A percentile compares a stretch with the other conserved stretches of the same genome.
These are phyloP conservation scores for Fusarium newnesense DNA, from an alignment of 2,329 filamentous ascomycete genomes.

Conservation along the genomic window DNA sequence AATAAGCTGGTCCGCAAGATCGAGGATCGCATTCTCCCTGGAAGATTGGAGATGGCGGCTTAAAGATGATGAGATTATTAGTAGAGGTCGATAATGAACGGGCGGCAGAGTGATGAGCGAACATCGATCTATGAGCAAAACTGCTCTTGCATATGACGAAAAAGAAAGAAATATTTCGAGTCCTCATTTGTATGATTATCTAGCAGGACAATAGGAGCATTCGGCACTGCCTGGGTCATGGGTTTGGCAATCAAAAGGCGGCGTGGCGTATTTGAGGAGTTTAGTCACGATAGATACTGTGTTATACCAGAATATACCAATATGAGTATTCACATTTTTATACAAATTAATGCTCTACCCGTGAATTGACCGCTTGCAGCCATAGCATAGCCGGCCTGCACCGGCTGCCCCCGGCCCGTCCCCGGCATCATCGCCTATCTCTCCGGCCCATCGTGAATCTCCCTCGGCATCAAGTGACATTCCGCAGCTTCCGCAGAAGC, in stretches of 20 bases:
- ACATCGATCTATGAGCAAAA: slow-evolving; percentile 16
- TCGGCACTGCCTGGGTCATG: slow-evolving; percentile 33
- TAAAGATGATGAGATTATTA: not conserved
- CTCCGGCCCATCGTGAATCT: slow-evolving; percentile 72
- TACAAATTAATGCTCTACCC: slow-evolving; percentile 51
- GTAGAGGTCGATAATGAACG: not conserved
- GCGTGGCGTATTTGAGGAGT: slow-evolving; percentile 41
- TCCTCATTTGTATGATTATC: slow-evolving; percentile 20
- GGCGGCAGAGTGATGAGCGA: not conserved
- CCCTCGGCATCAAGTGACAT: slow-evolving; percentile 72
- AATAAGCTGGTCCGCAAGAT: slow-evolving; percentile 89
- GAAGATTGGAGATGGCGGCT: slow-evolving; percentile 45
- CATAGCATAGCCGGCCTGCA: slow-evolving; percentile 69
- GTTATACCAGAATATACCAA: slow-evolving; percentile 20
- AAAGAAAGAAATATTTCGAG: slow-evolving; percentile 7
- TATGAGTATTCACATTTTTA: slow-evolving; percentile 18
- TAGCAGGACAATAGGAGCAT: slow-evolving; percentile 34
- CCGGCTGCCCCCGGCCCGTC: slow-evolving; percentile 26
- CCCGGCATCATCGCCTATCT: slow-evolving; percentile 60
- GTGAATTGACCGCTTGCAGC: slow-evolving; percentile 73
- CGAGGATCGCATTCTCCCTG: slow-evolving; percentile 68
- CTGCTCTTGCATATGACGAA: slow-evolving; percentile 28
- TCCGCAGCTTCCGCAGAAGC: slow-evolving; percentile 73
- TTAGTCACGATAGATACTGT: slow-evolving; percentile 32
- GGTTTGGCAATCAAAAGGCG: slow-evolving; percentile 41